Conservation (phyloP, 2,329 filamentous ascomycete genomes). For the Claviceps sp. region DNA sequence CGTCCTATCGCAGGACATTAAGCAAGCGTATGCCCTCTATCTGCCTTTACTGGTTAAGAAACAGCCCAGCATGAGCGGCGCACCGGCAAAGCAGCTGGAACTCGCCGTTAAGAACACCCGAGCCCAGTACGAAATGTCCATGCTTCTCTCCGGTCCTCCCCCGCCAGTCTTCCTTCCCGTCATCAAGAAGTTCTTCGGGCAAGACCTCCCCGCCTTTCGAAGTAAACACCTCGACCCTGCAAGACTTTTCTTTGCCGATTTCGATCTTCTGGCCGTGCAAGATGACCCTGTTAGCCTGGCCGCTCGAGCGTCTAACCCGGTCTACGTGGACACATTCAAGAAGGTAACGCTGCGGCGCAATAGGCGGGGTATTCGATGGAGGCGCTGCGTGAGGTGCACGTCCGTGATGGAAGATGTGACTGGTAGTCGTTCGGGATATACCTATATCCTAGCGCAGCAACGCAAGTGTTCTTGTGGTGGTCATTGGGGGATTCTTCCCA, state of each 20-base stretch:
- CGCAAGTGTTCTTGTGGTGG: conserved; percentile 42
- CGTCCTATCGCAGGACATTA: conserved; percentile 33
- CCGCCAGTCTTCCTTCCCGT: conserved; percentile 37
- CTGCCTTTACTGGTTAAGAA: conserved; percentile 32
- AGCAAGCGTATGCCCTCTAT: conserved; percentile 33
- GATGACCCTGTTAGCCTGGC: conserved; percentile 38
- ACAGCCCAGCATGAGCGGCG: conserved; percentile 26
- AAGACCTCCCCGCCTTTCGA: conserved; percentile 44
- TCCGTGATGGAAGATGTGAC: conserved; percentile 51
- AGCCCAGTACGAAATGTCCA: conserved; percentile 34
- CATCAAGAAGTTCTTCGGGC: conserved; percentile 51
- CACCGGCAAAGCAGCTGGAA: conserved; percentile 29
- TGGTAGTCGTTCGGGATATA: conserved; percentile 33
- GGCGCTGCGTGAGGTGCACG: conserved; percentile 41
- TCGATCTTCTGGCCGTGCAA: conserved; percentile 52
- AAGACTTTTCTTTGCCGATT: conserved; percentile 61
- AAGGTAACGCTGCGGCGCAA: conserved; percentile 35
- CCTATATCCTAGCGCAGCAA: conserved; percentile 41
- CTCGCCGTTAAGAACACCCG: conserved; percentile 31
- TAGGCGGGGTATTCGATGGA: conserved; percentile 18
- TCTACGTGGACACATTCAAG: conserved; percentile 43
- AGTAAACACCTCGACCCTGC: conserved; percentile 45
- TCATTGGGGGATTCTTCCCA: conserved; percentile 33
- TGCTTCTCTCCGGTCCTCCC: conserved; percentile 36
- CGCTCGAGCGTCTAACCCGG: conserved; percentile 21